Evolutionary conservation across 148 eudicot species (phyloP).

Genomic region (Euryodendron excelsum): DNA sequence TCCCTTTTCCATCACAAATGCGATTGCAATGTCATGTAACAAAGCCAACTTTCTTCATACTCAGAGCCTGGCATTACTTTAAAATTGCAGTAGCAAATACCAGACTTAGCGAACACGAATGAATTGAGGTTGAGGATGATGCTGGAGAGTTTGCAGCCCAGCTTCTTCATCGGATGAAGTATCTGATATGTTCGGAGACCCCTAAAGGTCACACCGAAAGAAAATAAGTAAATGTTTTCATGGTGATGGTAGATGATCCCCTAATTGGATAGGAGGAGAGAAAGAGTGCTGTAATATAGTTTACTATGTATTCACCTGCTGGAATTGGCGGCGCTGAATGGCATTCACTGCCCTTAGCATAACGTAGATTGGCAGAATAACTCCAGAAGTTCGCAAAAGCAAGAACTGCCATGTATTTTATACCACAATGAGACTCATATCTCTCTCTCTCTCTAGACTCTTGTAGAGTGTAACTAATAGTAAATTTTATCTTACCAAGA

Average conservation of each 20-base stretch:
- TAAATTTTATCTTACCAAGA: constrained; percentile 65
- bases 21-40: no score
- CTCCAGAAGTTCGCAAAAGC: constrained; percentile 36
- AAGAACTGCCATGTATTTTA: constrained; percentile 25
- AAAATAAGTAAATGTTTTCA: no score
- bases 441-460: no score
- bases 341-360: constrained; percentile 39
- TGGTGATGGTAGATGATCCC: no score
- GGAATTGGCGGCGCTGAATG: constrained; percentile 25
- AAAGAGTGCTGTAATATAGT: neutral
- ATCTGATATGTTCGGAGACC: constrained; percentile 21
- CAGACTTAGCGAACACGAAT: neutral
- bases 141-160: constrained; percentile 10
- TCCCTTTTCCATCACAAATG: neutral
- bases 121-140: neutral
- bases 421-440: no score
- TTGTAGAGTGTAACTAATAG: no score
- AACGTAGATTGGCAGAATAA: constrained; percentile 43
- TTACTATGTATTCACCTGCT: constrained; percentile 26
- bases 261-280: neutral
- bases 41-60: no score
- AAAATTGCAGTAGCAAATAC: neutral
- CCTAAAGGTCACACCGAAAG: constrained; percentile 5
- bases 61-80: neutral
- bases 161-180: constrained; percentile 37